Conservation (phyloP, 495 filamentous ascomycete genomes). For the Lasiosphaeria ovina region DNA sequence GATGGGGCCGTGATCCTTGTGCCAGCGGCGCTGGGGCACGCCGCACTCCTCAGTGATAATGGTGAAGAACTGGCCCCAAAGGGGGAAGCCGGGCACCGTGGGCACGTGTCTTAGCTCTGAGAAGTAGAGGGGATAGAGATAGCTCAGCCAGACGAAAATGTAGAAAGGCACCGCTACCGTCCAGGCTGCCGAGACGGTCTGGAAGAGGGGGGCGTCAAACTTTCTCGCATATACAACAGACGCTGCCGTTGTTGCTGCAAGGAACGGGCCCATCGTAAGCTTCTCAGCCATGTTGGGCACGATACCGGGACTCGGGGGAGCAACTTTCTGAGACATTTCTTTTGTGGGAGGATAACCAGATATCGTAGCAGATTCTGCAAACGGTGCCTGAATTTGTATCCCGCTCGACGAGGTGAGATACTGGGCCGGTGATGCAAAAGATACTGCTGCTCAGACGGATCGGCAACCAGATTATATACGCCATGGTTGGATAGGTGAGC, state of each 20-base stretch:
- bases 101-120: constrained; percentile 24
- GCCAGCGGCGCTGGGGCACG: constrained; percentile 29
- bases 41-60: constrained; percentile 30
- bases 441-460: too few species aligned
- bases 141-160: constrained; percentile 16
- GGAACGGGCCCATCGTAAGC: constrained; percentile 9
- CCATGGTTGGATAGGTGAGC: too few species aligned
- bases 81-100: constrained; percentile 22
- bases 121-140: constrained; percentile 21
- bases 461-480: too few species aligned
- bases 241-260: constrained; percentile 8
- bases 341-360: background rate
- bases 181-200: constrained; percentile 9
- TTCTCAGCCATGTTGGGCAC: constrained; percentile 15
- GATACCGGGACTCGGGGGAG: background rate
- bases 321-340: background rate
- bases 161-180: constrained; percentile 7
- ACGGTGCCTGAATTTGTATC: too few species aligned
- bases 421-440: too few species aligned
- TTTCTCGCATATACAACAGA: constrained; percentile 13
- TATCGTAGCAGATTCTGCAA: background rate
- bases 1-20: constrained; percentile 24
- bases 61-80: constrained; percentile 28
- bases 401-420: too few species aligned
- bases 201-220: constrained; percentile 10